A percentile compares a stretch with the other conserved stretches of the same genome.
phyloP scores from a whole-genome alignment of 352 stramenopile species.

The Pythium rhizo-oryzae region DNA sequence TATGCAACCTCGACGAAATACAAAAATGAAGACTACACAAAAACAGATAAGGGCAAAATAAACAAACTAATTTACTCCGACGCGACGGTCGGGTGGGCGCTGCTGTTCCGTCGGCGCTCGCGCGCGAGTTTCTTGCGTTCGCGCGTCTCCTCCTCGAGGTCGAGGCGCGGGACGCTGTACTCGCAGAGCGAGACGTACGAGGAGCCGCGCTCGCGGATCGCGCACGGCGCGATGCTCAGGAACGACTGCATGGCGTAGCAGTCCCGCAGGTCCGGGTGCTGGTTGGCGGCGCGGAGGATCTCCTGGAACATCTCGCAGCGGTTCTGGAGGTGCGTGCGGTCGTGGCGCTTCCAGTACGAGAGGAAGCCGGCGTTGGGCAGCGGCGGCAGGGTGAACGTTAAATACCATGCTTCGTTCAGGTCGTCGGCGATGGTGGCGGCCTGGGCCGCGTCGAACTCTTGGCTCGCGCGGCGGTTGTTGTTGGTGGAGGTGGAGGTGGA shows the following conservation, averaged over 20 bases:
- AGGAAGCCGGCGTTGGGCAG: constrained; percentile 75
- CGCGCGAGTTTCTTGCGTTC: constrained; percentile 75
- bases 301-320: constrained; percentile 76
- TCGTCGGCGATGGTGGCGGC: constrained; percentile 5
- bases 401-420: constrained; percentile 47
- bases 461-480: constrained; percentile 17
- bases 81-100: constrained; percentile 46
- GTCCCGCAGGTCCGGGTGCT: constrained; percentile 39
- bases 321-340: constrained; percentile 71
- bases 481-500: constrained; percentile 12
- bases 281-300: constrained; percentile 53
- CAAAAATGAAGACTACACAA: constrained; percentile 7
- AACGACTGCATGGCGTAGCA: constrained; percentile 48
- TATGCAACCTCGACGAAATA: neutral
- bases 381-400: constrained; percentile 65
- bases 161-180: constrained; percentile 72
- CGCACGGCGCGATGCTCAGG: constrained; percentile 57
- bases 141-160: constrained; percentile 65
- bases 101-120: constrained; percentile 79
- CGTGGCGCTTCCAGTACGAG: constrained; percentile 82
- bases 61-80: constrained; percentile 52
- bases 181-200: constrained; percentile 83
- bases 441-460: constrained; percentile 16
- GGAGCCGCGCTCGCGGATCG: constrained; percentile 66
- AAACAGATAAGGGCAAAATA: constrained; percentile 1